Conservation (phyloP, 2,329 filamentous ascomycete genomes). For the Amauroascus verrucosus region DNA sequence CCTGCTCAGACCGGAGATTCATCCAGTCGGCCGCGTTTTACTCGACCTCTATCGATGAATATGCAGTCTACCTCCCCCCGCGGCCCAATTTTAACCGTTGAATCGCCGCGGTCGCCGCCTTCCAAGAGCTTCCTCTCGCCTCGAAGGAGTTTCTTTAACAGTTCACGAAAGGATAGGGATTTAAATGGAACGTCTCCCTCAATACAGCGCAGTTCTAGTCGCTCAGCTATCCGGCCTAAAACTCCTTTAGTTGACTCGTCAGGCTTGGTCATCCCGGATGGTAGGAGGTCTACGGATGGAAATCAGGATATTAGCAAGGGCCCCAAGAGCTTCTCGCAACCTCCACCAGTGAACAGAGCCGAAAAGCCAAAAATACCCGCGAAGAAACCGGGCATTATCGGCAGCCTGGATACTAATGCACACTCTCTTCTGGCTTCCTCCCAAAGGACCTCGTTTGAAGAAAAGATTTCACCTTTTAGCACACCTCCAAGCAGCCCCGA, state of each 20-base stretch:
- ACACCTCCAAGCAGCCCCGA: slow-evolving; percentile 70
- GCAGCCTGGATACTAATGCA: slow-evolving; percentile 25
- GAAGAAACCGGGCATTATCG: slow-evolving; percentile 32
- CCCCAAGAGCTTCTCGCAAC: slow-evolving; percentile 39
- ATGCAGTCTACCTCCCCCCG: slow-evolving; percentile 34
- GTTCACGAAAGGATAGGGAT: background rate
- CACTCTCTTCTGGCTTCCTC: slow-evolving; percentile 23
- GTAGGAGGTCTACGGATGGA: slow-evolving; percentile 8
- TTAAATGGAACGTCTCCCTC: slow-evolving; percentile 1
- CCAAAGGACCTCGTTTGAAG: slow-evolving; percentile 29
- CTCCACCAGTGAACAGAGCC: slow-evolving; percentile 68
- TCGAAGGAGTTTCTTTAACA: slow-evolving; percentile 10
- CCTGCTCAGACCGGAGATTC: slow-evolving; percentile 25
- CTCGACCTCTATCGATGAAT: slow-evolving; percentile 37
- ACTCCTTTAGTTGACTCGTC: slow-evolving; percentile 39
- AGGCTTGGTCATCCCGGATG: slow-evolving; percentile 35
- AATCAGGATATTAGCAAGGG: slow-evolving; percentile 21
- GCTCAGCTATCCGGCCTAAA: slow-evolving; percentile 22
- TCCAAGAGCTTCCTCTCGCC: slow-evolving; percentile 1
- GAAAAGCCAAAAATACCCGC: slow-evolving; percentile 61
- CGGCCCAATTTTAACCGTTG: slow-evolving; percentile 34
- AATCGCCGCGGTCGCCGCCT: slow-evolving; percentile 37
- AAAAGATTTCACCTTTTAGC: slow-evolving; percentile 64
- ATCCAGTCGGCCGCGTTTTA: slow-evolving; percentile 54
- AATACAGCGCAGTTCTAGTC: background rate